phyloP scores from a whole-genome alignment of 2,329 filamentous ascomycete genomes.

The Stemphylium vesicarium region DNA sequence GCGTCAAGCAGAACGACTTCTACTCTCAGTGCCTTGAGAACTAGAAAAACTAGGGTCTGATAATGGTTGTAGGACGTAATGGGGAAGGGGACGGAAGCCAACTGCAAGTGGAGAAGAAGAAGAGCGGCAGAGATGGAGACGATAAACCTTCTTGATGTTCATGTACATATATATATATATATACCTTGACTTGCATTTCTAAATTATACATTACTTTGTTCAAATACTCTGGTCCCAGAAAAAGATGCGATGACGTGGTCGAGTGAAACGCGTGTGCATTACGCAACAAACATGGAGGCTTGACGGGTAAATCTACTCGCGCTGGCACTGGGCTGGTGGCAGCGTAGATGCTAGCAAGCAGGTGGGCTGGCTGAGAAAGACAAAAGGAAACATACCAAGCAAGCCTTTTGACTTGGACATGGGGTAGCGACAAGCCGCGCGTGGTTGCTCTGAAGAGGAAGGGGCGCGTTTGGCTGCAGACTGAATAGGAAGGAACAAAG shows the following conservation, averaged over 20 bases:
- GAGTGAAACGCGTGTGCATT: neutral
- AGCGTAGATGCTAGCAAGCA: no score
- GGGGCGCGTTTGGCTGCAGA: neutral
- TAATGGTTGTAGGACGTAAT: neutral
- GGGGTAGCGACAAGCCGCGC: neutral
- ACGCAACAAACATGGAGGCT: no score
- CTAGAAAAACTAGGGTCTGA: neutral
- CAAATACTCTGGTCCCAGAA: neutral
- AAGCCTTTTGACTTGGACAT: neutral
- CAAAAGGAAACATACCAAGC: neutral
- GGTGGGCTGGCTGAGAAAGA: neutral
- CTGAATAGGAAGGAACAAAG: neutral
- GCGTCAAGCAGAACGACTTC: constrained; percentile 48
- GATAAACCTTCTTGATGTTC: constrained; percentile 5
- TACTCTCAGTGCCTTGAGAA: constrained; percentile 50
- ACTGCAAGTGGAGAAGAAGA: neutral
- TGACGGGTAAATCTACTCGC: no score
- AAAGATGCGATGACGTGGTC: neutral
- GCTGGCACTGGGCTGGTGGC: no score
- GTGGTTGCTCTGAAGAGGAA: neutral
- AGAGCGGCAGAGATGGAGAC: no score
- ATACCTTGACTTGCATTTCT: constrained; percentile 8
- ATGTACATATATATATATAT: constrained; percentile 12
- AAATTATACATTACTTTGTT: constrained; percentile 1
- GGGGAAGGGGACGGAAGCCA: neutral